phyloP scores from a whole-genome alignment of 345 rosid genomes.

The Dovyalis caffra region DNA sequence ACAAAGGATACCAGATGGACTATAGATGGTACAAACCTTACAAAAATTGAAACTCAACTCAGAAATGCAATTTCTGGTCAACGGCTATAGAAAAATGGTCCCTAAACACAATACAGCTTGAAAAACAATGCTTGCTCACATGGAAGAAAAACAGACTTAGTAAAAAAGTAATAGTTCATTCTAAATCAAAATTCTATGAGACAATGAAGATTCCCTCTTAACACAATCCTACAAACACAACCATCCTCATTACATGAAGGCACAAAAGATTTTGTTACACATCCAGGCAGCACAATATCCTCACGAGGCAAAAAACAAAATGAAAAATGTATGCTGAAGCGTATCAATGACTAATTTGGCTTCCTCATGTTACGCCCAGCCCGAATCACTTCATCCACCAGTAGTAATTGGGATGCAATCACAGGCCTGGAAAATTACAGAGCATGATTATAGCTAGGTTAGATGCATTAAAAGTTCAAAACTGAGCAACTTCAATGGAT shows the following conservation, averaged over 20 bases:
- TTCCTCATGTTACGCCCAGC: slow-evolving; percentile 98
- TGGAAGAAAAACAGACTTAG: not conserved
- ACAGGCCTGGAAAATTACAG: slow-evolving; percentile 66
- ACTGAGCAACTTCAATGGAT: not conserved
- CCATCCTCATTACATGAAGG: slow-evolving; percentile 7
- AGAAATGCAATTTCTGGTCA: not conserved
- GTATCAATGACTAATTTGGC: slow-evolving; percentile 47
- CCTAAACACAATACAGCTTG: not conserved
- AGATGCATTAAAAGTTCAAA: not conserved
- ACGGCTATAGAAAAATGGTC: not conserved
- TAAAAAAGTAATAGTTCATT: not conserved
- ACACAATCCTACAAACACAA: not conserved
- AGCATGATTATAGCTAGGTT: not conserved
- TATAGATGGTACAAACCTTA: not conserved
- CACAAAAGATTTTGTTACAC: not conserved
- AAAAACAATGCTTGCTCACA: not conserved
- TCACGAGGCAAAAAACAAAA: not conserved
- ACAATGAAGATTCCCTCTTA: not conserved
- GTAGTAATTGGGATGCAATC: slow-evolving; percentile 84
- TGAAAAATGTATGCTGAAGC: not conserved
- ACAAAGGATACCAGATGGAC: not conserved
- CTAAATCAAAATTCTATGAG: slow-evolving; percentile 14
- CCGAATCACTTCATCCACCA: slow-evolving; percentile 96
- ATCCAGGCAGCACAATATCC: not conserved
- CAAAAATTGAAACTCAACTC: not conserved